Percentiles rank a stretch among this genome's conserved stretches.
Conservation (phyloP, 75 land plant species). For the Selaginella moellendorffii region DNA sequence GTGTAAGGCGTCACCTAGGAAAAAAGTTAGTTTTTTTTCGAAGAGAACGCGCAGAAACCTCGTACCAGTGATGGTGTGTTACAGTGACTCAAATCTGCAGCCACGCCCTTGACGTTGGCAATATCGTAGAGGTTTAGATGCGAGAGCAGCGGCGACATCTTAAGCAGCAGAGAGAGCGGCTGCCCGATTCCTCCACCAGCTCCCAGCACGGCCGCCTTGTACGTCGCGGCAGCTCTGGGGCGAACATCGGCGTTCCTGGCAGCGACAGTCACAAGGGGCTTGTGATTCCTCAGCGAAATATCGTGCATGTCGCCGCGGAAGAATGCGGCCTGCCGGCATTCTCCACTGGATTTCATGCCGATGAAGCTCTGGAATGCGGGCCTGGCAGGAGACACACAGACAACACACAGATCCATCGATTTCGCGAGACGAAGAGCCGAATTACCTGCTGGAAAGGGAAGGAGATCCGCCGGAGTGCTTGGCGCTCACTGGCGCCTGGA, state of each 20-base stretch:
- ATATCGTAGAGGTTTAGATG: conserved; percentile 69
- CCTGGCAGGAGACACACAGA: too few relatives aligned
- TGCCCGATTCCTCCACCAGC: conserved; percentile 92
- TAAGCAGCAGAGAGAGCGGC: conserved; percentile 55
- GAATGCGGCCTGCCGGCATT: too few relatives aligned
- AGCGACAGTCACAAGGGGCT: background rate
- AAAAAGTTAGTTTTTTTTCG: background rate
- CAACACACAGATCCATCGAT: too few relatives aligned
- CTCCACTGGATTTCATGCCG: too few relatives aligned
- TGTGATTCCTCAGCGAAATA: too few relatives aligned
- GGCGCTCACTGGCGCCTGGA: too few relatives aligned
- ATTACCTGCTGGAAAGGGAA: too few relatives aligned
- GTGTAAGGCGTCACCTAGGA: conserved; percentile 50
- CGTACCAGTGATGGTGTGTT: conserved; percentile 58
- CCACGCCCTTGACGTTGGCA: conserved; percentile 81
- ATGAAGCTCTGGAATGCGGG: too few relatives aligned
- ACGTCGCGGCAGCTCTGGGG: conserved; percentile 33
- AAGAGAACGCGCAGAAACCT: background rate
- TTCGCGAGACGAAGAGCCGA: too few relatives aligned
- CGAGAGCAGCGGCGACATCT: conserved; percentile 74
- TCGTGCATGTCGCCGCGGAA: background rate
- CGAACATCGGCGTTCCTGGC: background rate
- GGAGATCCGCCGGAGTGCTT: too few relatives aligned
- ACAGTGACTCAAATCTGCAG: conserved; percentile 83
- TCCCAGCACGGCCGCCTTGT: conserved; percentile 72